phyloP scores from a whole-genome alignment of 2,329 filamentous ascomycete species.

The Colletotrichum sp. region DNA sequence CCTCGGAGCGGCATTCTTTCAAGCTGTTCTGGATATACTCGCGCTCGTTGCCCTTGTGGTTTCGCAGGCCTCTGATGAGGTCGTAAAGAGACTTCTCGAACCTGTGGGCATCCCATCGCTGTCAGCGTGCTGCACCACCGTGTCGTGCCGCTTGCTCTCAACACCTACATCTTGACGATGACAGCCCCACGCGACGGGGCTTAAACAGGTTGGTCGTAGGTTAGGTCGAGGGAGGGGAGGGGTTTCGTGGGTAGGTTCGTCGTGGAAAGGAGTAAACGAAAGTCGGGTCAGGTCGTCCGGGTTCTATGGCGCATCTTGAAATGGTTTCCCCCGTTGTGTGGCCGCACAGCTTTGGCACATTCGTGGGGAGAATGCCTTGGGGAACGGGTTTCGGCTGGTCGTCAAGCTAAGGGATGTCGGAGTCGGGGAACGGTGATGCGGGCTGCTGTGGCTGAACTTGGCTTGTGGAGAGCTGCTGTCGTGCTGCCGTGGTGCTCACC shows the following conservation, averaged over 20 bases:
- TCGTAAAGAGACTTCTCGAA: conserved; percentile 99
- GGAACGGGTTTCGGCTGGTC: not conserved
- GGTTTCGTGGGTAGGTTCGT: not conserved
- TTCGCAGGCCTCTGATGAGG: conserved; percentile 94
- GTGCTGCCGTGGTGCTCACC: not conserved
- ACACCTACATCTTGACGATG: conserved; percentile 16
- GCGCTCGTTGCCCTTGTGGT: conserved; percentile 93
- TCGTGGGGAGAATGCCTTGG: not conserved
- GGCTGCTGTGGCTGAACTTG: conserved; percentile 18
- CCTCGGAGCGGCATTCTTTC: conserved; percentile 94
- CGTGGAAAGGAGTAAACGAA: not conserved
- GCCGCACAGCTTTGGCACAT: not conserved
- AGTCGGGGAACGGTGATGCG: conserved; percentile 9
- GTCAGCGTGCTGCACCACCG: conserved; percentile 9
- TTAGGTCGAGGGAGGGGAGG: not conserved
- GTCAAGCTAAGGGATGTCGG: conserved; percentile 12
- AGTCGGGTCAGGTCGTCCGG: conserved; percentile 7
- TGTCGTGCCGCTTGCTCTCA: not conserved
- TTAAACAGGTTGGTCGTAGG: not conserved
- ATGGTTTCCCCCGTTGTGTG: not conserved
- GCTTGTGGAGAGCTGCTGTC: conserved; percentile 11
- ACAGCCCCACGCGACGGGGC: conserved; percentile 11
- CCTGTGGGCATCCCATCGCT: conserved; percentile 57
- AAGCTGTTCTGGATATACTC: conserved; percentile 94
- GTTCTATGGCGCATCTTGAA: conserved; percentile 15